Evolutionary conservation across 1,284 basidiomycete genomes (phyloP).

Genomic region (Pholiota adiposa): DNA sequence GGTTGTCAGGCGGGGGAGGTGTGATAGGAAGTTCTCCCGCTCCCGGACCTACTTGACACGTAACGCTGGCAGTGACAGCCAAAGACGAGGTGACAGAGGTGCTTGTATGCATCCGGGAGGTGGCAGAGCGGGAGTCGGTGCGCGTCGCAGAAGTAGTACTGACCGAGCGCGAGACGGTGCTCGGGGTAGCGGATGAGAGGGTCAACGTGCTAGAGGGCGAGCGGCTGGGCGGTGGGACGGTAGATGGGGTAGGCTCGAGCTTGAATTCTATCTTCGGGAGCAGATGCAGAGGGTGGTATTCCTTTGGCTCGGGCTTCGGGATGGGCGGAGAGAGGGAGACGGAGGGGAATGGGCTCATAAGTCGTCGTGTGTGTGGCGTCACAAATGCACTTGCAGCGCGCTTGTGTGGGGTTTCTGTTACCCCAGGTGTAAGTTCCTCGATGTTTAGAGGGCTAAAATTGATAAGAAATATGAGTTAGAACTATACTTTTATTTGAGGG

Average conservation of each 20-base stretch:
- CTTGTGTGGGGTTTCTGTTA: neutral
- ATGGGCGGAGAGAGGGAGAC: neutral
- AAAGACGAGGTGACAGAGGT: neutral
- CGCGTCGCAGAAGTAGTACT: neutral
- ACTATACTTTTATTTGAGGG: too few relatives aligned
- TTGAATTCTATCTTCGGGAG: neutral
- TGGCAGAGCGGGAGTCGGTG: neutral
- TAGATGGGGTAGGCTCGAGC: neutral
- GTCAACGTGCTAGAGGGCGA: neutral
- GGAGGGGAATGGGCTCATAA: neutral
- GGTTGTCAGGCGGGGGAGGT: conserved; percentile 46
- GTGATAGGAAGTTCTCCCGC: conserved; percentile 21
- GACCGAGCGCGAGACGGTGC: neutral
- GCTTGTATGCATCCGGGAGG: neutral
- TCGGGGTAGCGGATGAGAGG: neutral
- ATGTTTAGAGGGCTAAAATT: too few relatives aligned
- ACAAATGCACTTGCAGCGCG: neutral
- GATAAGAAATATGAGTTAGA: too few relatives aligned
- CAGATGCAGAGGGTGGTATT: neutral
- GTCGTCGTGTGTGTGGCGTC: neutral
- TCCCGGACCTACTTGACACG: neutral
- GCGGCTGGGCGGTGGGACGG: neutral
- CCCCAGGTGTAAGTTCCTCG: neutral
- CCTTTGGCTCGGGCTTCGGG: neutral
- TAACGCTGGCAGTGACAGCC: neutral